Percentiles rank a stretch among this genome's conserved stretches.
These are phyloP conservation scores for Scenedesmus sp. DNA, from an alignment of 163 green algal genomes.

Conservation along the genomic window DNA sequence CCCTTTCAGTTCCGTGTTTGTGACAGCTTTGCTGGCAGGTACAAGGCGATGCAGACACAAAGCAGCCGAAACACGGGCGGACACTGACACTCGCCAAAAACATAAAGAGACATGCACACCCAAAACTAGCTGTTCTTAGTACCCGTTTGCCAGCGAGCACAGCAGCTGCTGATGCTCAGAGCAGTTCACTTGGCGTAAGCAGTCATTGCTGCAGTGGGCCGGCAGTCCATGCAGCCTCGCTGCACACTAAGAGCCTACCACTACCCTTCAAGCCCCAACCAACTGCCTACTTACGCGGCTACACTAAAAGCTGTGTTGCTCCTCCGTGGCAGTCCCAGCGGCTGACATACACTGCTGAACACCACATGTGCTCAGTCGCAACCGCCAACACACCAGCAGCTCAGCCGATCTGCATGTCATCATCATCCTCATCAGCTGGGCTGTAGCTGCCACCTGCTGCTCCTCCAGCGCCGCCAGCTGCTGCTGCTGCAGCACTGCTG, in stretches of 20 bases:
- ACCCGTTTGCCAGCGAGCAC: no score
- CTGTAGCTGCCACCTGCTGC: constrained; percentile 33
- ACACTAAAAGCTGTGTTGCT: not conserved
- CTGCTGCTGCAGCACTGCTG: constrained; percentile 13
- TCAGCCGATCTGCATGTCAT: constrained; percentile 35
- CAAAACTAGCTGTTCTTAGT: no score
- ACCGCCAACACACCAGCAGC: not conserved
- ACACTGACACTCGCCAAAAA: not conserved
- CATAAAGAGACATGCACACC: not conserved
- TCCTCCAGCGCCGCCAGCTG: not conserved
- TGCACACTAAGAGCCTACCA: not conserved
- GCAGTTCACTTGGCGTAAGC: not conserved
- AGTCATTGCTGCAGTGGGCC: not conserved
- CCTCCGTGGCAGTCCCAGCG: not conserved
- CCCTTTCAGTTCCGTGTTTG: not conserved
- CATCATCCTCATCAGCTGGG: constrained; percentile 22
- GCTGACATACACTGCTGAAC: not conserved
- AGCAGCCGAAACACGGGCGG: not conserved
- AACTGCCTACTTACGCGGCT: not conserved
- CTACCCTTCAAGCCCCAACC: not conserved
- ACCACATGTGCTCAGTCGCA: not conserved
- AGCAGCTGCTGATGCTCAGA: no score
- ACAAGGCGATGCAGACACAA: not conserved
- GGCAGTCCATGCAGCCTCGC: not conserved
- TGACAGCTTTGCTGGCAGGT: not conserved